Evolutionary conservation across 345 rosid species (phyloP), one percentile per base, ranked within the genome.

Genomic region (Triadica sebifera): DNA sequence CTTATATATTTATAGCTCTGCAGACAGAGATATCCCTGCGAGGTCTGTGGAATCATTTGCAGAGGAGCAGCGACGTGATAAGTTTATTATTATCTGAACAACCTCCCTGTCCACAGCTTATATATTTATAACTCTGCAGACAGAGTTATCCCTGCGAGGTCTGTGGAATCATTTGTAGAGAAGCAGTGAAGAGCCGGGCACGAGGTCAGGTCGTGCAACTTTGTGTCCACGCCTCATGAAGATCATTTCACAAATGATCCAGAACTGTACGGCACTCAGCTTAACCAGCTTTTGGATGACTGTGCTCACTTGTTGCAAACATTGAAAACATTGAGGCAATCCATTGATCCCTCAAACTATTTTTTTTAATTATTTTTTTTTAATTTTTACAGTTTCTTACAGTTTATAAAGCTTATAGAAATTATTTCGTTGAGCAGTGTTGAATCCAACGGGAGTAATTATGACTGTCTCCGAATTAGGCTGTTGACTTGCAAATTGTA

Each of bases 161-260:
- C 84, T 5, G 99, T 93, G 62, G 98, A 93, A 79, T 90, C 93
- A 45, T 96, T 96, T 78, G 88, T 95, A 52, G 88, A 90, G 81
- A 81, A 84, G 81, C 98, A 95, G 82, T 83, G 86, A 84, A 86
- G 74, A 81, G 86, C 86, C 0, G 99, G 99, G 53, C 91, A 73
- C 1, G 86, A 88, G 85, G 99, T 95, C 76, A 82, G 86, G 77
- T 87, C 96, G 16, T 93, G 99, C 87, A 88, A 96, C 86, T 96
- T 96, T 82, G 87, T 93, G 71, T 88, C 93, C 9, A 90, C 99
- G 9, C 99, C 99, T 11, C 99, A 96, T 49, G 98, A 93, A 0
- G 99, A 96, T 83, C 99, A 96, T 82, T 96, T 90, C 74, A 84
- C 98, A 76, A 93, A 87, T 81, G 96, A 96, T 81, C 99, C 99